Evolutionary conservation across 257 asterid species (phyloP).

Genomic region (Ajuga chamaepitys): DNA sequence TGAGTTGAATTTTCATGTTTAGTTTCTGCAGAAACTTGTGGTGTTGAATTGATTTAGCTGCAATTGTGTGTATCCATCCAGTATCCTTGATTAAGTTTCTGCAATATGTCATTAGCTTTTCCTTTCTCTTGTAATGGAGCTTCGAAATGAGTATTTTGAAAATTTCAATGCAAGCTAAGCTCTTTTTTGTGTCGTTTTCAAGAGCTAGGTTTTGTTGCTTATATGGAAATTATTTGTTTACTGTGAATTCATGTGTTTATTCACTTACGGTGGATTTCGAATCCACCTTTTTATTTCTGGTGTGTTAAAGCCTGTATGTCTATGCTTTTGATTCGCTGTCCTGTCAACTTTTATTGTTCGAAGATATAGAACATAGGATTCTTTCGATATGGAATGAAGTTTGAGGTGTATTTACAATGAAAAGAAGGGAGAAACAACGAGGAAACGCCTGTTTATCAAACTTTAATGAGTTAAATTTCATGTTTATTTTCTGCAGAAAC

Average conservation of each 20-base stretch:
- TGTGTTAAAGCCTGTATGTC: too few species aligned
- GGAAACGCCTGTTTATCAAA: neutral
- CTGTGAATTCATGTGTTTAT: too few species aligned
- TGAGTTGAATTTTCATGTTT: neutral
- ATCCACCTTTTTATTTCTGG: too few species aligned
- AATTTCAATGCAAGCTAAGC: too few species aligned
- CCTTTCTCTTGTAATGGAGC: slow-evolving; percentile 1
- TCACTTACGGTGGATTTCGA: too few species aligned
- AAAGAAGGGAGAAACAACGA: neutral
- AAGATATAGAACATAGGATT: neutral
- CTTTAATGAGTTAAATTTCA: neutral
- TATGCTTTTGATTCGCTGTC: neutral
- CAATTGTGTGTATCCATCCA: neutral
- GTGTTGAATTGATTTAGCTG: neutral
- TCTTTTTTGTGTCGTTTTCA: too few species aligned
- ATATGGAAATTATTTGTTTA: neutral
- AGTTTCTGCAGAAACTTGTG: neutral
- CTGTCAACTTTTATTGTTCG: neutral
- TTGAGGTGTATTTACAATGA: neutral
- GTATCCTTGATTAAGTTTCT: neutral
- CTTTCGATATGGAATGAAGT: neutral
- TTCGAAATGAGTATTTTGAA: too few species aligned
- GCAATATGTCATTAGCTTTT: neutral
- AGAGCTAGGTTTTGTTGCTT: neutral
- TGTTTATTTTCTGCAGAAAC: neutral